phyloP scores from a whole-genome alignment of 208 protist species.

The Acanthamoeba royreba region DNA sequence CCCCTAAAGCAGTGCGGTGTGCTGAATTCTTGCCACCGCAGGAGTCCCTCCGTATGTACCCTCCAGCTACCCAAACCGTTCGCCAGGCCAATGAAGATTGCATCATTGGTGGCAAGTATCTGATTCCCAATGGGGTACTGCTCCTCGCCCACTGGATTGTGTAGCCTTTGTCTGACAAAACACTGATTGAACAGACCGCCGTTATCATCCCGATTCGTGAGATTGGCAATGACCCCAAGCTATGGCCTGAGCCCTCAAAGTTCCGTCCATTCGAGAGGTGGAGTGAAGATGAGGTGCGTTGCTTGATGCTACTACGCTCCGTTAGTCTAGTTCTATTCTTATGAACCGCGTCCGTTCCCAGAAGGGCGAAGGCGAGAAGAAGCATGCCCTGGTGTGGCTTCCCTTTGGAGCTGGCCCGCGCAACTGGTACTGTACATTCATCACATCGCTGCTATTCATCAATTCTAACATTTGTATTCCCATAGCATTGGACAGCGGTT shows the following conservation, averaged over 20 bases:
- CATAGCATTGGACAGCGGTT: background rate
- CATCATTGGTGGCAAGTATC: background rate
- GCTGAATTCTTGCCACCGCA: background rate
- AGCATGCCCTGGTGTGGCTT: background rate
- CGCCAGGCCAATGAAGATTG: background rate
- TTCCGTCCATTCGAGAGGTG: conserved; percentile 17
- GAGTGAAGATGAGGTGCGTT: background rate
- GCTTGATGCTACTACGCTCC: background rate
- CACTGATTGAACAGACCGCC: background rate
- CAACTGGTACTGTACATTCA: background rate
- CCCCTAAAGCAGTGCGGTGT: background rate
- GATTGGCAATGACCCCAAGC: background rate
- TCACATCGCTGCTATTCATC: background rate
- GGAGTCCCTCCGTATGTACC: conserved; percentile 2
- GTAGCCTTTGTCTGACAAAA: no score
- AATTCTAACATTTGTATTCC: background rate
- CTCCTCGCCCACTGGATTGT: no score
- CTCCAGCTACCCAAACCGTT: background rate
- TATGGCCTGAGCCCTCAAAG: background rate
- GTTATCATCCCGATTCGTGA: background rate
- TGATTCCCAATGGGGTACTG: background rate
- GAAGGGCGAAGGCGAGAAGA: background rate
- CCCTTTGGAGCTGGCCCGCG: background rate
- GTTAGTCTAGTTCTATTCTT: background rate
- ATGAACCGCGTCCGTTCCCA: background rate